A percentile compares a stretch with the other conserved stretches of the same genome.
Conservation (phyloP, 306 rosid species). For the Lagenaria siceraria region DNA sequence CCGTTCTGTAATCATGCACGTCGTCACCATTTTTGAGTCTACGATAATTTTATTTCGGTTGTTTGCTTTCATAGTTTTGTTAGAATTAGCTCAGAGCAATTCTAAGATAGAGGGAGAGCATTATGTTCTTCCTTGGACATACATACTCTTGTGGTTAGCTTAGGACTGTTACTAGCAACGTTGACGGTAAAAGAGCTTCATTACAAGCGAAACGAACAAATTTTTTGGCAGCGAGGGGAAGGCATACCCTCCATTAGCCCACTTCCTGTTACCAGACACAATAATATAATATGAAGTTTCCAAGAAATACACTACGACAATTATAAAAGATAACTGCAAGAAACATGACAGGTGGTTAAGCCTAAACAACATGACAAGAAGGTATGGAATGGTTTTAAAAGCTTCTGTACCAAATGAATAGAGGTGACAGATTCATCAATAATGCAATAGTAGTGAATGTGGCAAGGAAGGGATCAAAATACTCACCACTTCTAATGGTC, state of each 20-base stretch:
- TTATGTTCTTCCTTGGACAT: constrained; percentile 7
- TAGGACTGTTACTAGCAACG: neutral
- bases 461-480: neutral
- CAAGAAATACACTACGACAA: neutral
- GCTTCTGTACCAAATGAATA: neutral
- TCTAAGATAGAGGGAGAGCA: constrained; percentile 8
- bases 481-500: constrained; percentile 32
- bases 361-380: neutral
- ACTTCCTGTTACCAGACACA: constrained; percentile 9
- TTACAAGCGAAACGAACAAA: neutral
- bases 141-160: neutral
- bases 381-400: neutral
- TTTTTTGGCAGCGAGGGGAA: neutral
- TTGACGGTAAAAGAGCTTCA: neutral
- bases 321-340: neutral
- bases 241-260: neutral
- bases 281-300: neutral
- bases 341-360: neutral
- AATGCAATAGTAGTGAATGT: neutral
- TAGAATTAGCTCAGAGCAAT: constrained; percentile 20
- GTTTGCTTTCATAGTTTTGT: neutral
- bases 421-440: constrained; percentile 1
- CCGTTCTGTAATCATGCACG: neutral
- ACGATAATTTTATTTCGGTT: constrained; percentile 12
- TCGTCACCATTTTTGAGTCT: constrained; percentile 4